Base-by-base conservation (phyloP, 305 asterid species). In the Nicotiana rustica region DNA sequence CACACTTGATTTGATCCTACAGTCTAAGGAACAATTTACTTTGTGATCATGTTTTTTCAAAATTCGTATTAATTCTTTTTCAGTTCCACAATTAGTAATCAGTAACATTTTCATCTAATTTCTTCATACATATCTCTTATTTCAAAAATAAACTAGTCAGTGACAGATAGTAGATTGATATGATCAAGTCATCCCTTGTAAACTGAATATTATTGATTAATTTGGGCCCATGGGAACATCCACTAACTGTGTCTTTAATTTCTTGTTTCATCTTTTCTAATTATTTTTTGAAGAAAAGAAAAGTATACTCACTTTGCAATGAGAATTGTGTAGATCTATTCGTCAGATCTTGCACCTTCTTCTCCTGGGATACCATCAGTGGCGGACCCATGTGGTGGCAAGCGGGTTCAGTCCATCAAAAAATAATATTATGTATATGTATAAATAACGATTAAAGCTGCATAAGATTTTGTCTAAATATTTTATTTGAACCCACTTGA, bases 111-210 rank as follows among this genome's bases (percentile, higher is more conserved):
- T 19, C 7, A 47, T 21, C 52, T 25, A 73, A 25, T 49, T 18
- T 25, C 31, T 49, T 21, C 79, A 49, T 73, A 49, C 64, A 4
- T 14, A 13, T 49, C 79, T 73, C 62, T 49, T 19, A 44, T 49
- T 70, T 25, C 5, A 69, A 38, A 69, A n/a, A 21, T 4, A 12
- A 15, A 56, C 6, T 14, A 56, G 19, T 56, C 61, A 56, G 19
- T 56, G 62, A 69, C 33, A 18, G 33, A 69, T 68, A 68, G 31
- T n/a, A 35, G 77, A 8, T 68, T 68, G 31, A 68, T 69, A 69
- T n/a, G 57, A n/a, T 41, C 77, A 36, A 69, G 57, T 38, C 15
- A 69, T 36, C 57, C 31, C 57, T 41, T 38, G 57, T 38, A 69
- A 69, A 10, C 57, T 10, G 17, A 38, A 69, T n/a, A 69, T n/a